Percentiles rank a stretch among this genome's conserved stretches.
These are phyloP conservation scores for Trichosanthes cucumerina DNA, from an alignment of 306 rosid species.

Conservation along the genomic window DNA sequence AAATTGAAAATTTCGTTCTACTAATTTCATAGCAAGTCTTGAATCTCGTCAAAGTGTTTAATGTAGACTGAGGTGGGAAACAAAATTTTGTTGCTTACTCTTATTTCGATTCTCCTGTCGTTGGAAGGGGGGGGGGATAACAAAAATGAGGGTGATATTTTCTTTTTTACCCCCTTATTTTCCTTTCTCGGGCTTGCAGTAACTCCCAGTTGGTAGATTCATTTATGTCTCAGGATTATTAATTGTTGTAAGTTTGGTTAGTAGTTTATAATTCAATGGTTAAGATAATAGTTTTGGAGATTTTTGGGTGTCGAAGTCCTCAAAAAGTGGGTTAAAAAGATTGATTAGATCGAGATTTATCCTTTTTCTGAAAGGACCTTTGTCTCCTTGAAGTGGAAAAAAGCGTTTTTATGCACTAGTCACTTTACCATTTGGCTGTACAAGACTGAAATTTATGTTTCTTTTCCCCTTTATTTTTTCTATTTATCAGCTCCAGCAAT, in stretches of 20 bases:
- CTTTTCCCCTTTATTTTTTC: not conserved
- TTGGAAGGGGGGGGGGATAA: not conserved
- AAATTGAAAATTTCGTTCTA: not conserved
- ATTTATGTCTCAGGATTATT: not conserved
- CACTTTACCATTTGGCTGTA: not conserved
- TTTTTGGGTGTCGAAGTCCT: not conserved
- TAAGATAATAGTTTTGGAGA: not conserved
- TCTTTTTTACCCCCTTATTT: not conserved
- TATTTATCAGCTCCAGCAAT: constrained; percentile 69
- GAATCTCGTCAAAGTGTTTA: not conserved
- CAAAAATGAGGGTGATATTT: not conserved
- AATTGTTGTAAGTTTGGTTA: not conserved
- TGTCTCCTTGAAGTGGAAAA: not conserved
- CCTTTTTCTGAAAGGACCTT: not conserved
- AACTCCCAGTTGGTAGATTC: not conserved
- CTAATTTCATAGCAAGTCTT: not conserved
- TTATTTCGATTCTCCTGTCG: not conserved
- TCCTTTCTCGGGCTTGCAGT: not conserved
- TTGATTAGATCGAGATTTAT: not conserved
- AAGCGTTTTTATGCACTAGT: not conserved
- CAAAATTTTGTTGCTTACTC: not conserved
- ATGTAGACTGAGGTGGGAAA: not conserved
- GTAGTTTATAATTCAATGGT: not conserved
- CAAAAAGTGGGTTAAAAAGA: not conserved
- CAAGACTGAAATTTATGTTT: constrained; percentile 15